Base-by-base conservation (phyloP, 805 yeast genomes). In the Myxozyma melibiosi region DNA sequence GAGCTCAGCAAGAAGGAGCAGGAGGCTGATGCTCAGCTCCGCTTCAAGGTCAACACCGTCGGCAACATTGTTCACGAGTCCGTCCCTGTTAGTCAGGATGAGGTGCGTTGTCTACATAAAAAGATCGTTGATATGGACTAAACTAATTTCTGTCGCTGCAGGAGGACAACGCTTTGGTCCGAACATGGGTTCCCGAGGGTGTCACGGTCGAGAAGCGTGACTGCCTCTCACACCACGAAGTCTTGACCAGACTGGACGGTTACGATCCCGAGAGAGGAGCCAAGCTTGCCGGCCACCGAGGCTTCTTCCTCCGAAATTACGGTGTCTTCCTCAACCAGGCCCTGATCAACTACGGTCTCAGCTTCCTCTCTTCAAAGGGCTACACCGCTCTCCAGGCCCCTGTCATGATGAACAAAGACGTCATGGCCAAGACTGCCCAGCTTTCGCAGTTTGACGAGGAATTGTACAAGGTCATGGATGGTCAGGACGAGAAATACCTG, bases 191-290 rank as follows among this genome's bases (percentile, higher is more conserved):
- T 53, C 97, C 97, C 56, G 86, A 82, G 67, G 85, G 84, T 41
- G 85, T 82, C 41, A 78, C 81, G 61, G 73, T 82, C 64, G 95
- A 95, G 56, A 78, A 90, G 67, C 92, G 86, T 47, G 96, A 95
- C 57, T 75, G 75, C 33, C 81, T 92, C 71, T 91, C 98, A 31
- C 99, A 94, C 73, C 98, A 94, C 72, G 99, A 94, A 78, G 86
- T 94, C 53, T 79, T 94, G 65, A 80, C 95, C 67, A 86, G 97
- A 77, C 80, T 94, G 66, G 97, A 94, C 71, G 99, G 99, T 65
- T 94, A 91, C 74, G 99, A 94, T 73, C 97, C 97, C 65, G 98
- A 94, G 77, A 87, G 99, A 78, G 99, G 99, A 74, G 96, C 90
- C 61, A 89, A 90, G 77, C 85, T 94, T 66, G 91, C 92, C 58